A percentile compares a stretch with the other conserved stretches of the same genome.
phyloP scores from a whole-genome alignment of 31 red algal species.

The Porphyra umbilicalis region DNA sequence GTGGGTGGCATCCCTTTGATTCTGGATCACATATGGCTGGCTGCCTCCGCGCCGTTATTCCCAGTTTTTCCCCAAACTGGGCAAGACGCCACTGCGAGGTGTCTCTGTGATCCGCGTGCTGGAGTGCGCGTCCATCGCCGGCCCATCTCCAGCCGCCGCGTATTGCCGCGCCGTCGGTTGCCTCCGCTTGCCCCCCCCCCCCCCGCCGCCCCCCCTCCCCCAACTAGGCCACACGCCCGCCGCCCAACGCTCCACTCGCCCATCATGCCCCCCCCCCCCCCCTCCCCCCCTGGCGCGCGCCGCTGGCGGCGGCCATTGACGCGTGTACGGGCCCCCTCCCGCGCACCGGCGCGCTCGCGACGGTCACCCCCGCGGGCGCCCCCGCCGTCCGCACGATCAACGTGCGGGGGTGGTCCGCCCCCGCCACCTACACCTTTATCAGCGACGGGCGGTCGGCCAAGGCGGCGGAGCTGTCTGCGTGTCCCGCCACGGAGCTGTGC shows the following conservation, averaged over 20 bases:
- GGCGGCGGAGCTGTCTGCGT: background rate
- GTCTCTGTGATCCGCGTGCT: too few relatives aligned
- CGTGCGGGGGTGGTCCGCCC: background rate
- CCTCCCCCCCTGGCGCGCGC: background rate
- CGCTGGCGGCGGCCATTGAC: background rate
- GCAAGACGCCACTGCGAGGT: too few relatives aligned
- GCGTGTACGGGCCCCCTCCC: background rate
- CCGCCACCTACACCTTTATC: background rate
- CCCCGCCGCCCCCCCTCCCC: background rate
- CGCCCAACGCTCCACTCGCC: too few relatives aligned
- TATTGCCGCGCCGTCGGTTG: too few relatives aligned
- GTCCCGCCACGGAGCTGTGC: background rate
- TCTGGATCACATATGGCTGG: too few relatives aligned
- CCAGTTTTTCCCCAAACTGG: too few relatives aligned
- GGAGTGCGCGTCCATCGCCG: too few relatives aligned
- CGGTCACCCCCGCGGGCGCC: background rate
- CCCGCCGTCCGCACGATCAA: background rate
- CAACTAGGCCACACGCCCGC: too few relatives aligned
- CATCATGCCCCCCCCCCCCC: background rate
- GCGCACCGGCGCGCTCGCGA: background rate
- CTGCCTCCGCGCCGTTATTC: too few relatives aligned
- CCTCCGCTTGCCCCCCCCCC: background rate
- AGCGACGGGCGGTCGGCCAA: background rate
- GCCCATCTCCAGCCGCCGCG: too few relatives aligned
- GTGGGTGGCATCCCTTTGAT: too few relatives aligned